phyloP scores from a whole-genome alignment of 495 filamentous ascomycete species.

The Xeromyces bisporus region DNA sequence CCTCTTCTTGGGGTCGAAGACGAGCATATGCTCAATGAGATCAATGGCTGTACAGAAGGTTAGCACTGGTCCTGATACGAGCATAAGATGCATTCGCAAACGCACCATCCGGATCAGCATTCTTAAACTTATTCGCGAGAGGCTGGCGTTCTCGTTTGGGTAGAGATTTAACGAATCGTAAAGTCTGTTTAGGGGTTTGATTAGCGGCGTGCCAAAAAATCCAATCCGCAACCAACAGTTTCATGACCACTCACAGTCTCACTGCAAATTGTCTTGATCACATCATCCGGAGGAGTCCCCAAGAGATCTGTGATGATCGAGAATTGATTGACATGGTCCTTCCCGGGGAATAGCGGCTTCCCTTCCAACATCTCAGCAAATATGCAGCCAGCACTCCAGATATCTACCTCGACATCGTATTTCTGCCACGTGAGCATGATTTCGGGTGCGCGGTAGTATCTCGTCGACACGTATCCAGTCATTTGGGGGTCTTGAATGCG shows the following conservation, averaged over 20 bases:
- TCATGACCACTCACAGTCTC: slow-evolving; percentile 59
- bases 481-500: slow-evolving; percentile 99
- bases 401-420: slow-evolving; percentile 98
- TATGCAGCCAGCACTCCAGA: slow-evolving; percentile 98
- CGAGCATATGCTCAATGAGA: slow-evolving; percentile 88
- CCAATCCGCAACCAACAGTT: not conserved
- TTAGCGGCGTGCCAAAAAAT: slow-evolving; percentile 1
- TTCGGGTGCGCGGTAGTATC: slow-evolving; percentile 96
- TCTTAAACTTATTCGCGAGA: slow-evolving; percentile 83
- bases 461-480: slow-evolving; percentile 96
- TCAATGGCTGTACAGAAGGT: slow-evolving; percentile 65
- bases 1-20: slow-evolving; percentile 89
- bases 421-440: slow-evolving; percentile 99
- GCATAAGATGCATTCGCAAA: no score
- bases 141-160: slow-evolving; percentile 91
- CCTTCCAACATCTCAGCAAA: slow-evolving; percentile 99
- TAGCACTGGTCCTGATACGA: no score
- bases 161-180: slow-evolving; percentile 93
- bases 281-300: slow-evolving; percentile 95
- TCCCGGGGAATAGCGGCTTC: slow-evolving; percentile 94
- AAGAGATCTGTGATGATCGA: slow-evolving; percentile 98
- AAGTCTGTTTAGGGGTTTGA: slow-evolving; percentile 41
- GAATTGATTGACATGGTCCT: slow-evolving; percentile 98
- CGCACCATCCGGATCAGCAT: slow-evolving; percentile 81
- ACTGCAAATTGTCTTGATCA: slow-evolving; percentile 94